Evolutionary conservation across 2,329 filamentous ascomycete species (phyloP).

Genomic region (Lecanicillium sp.): DNA sequence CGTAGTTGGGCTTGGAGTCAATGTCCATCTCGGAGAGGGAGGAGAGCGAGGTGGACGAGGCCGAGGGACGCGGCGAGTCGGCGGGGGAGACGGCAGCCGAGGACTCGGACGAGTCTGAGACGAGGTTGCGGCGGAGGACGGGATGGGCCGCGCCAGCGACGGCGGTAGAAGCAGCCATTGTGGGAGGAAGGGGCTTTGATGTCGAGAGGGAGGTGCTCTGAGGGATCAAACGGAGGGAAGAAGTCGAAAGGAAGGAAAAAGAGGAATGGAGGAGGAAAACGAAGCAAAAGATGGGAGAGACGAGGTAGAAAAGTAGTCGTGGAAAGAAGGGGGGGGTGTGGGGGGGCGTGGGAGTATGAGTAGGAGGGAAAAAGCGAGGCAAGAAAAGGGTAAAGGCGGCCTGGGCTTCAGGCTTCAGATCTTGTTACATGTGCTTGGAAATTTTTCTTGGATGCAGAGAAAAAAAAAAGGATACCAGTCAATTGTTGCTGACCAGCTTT

Average conservation of each 20-base stretch:
- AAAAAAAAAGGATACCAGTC: not conserved
- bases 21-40: conserved; percentile 67
- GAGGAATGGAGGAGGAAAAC: conserved; percentile 14
- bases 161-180: conserved; percentile 42
- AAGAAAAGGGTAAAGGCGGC: too few relatives aligned
- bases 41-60: conserved; percentile 88
- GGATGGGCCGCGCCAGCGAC: conserved; percentile 38
- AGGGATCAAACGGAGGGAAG: not conserved
- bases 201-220: not conserved
- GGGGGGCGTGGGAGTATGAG: not conserved
- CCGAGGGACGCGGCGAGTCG: conserved; percentile 54
- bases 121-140: conserved; percentile 42
- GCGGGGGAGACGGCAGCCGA: conserved; percentile 52
- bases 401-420: too few relatives aligned
- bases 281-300: conserved; percentile 4
- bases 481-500: not conserved
- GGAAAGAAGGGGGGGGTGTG: not conserved
- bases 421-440: conserved; percentile 1
- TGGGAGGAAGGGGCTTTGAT: conserved; percentile 14
- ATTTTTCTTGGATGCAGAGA: not conserved
- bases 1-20: conserved; percentile 41
- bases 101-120: conserved; percentile 44
- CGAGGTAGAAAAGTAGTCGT: conserved; percentile 5
- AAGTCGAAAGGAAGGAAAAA: conserved; percentile 4
- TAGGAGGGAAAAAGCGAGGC: not conserved